Base-by-base conservation (phyloP, 768 basidiomycete genomes). In the Lactifluus pinguis region DNA sequence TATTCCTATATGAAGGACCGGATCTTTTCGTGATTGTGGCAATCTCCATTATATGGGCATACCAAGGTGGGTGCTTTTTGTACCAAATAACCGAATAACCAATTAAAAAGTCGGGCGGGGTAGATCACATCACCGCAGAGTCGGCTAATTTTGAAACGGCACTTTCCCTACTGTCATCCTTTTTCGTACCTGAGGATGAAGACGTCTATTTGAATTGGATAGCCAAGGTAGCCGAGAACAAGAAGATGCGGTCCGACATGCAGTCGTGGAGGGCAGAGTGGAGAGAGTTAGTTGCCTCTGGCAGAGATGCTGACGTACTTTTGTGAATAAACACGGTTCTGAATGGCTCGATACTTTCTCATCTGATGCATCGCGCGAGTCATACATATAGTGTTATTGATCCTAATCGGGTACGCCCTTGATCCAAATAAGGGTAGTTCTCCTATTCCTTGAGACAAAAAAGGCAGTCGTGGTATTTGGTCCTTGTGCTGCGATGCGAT, bases 101-200 rank as follows among this genome's bases (percentile, higher is more conserved):
- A 21, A 38, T 36, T 10, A 36, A 6, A 17, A 9, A 36, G 50
- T 47, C 38, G 42, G 53, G 47, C 17, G 19, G 48, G 29, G 14
- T 68, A 95, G 94, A 93, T 72, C 85, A 92, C 57, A 86, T 99
- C 65, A 85, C 89, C 2, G 83, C 90, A 1, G 76, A 76, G 41
- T 72, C 84, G 6, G 94, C 94, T 29, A 77, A 75, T 65, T 98
- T 99, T 72, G 95, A 99, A 73, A 95, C 89, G 3, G 85, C 98
- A 19, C 76, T 98, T 15, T 94, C 92, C 14, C 76, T 94, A 14
- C 76, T 99, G 9, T 95, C 94, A 0, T 95, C 93, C 8, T 95
- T 93, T 75, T 98, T 97, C 69, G 85, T 98, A 7, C 90, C 92
- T 0, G 90, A 95, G 71, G 84, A 91, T 67, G 95, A 98, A 63